phyloP scores from a whole-genome alignment of 2,329 filamentous ascomycete genomes.

The Hirsutella minnesotensis region DNA sequence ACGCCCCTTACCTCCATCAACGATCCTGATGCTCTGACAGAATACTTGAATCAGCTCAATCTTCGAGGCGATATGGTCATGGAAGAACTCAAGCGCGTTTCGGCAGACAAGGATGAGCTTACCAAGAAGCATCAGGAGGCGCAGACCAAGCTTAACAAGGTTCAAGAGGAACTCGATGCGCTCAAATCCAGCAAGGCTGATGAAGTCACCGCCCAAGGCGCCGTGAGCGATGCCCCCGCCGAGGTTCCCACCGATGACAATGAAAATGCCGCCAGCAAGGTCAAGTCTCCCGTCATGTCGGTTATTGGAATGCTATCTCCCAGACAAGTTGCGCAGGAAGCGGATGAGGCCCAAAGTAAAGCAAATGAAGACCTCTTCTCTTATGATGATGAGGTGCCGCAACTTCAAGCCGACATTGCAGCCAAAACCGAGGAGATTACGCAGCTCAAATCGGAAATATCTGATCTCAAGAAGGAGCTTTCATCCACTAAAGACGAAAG shows the following conservation, averaged over 20 bases:
- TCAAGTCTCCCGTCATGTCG: slow-evolving; percentile 34
- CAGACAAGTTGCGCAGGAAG: slow-evolving; percentile 26
- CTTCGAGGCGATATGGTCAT: slow-evolving; percentile 85
- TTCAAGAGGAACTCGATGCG: slow-evolving; percentile 51
- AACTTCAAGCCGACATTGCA: slow-evolving; percentile 63
- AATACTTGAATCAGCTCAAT: slow-evolving; percentile 81
- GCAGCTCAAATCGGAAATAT: slow-evolving; percentile 57
- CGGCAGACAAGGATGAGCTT: slow-evolving; percentile 66
- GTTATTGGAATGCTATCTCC: slow-evolving; percentile 38
- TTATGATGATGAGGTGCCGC: slow-evolving; percentile 76
- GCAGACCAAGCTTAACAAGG: slow-evolving; percentile 48
- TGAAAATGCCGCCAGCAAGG: slow-evolving; percentile 5
- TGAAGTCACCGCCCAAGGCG: slow-evolving; percentile 16
- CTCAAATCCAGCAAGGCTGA: slow-evolving; percentile 23
- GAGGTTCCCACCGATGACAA: neutral
- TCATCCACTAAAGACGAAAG: slow-evolving; percentile 60
- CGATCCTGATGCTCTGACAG: slow-evolving; percentile 72
- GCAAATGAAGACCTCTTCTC: slow-evolving; percentile 71
- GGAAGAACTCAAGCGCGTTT: slow-evolving; percentile 82
- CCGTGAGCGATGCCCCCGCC: slow-evolving; percentile 12
- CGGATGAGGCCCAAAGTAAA: slow-evolving; percentile 18
- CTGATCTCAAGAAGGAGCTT: slow-evolving; percentile 57
- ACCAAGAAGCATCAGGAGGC: slow-evolving; percentile 65
- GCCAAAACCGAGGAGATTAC: slow-evolving; percentile 60
- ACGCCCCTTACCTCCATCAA: slow-evolving; percentile 82